phyloP scores from a whole-genome alignment of 768 basidiomycete genomes.

The Russula sp. region DNA sequence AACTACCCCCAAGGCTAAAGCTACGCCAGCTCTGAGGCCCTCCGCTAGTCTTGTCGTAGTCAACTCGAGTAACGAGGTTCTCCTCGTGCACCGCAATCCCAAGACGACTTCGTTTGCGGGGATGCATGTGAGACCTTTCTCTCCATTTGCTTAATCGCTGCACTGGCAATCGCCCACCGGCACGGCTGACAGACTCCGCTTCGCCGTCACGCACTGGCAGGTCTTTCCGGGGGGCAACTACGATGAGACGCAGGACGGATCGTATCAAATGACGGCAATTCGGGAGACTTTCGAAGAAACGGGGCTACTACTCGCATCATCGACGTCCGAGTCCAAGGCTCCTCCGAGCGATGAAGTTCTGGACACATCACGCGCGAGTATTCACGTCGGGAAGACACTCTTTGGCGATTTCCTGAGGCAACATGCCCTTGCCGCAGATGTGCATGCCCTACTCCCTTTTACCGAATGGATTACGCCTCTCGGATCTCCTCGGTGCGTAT shows the following conservation, averaged over 20 bases:
- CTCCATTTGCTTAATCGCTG: not conserved
- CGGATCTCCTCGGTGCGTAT: conserved; percentile 43
- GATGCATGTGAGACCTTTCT: conserved; percentile 46
- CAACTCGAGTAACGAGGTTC: conserved; percentile 58
- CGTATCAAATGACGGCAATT: conserved; percentile 56
- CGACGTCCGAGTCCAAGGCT: conserved; percentile 8
- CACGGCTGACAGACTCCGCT: not conserved
- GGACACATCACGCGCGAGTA: conserved; percentile 48
- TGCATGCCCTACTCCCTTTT: conserved; percentile 52
- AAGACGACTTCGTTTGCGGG: conserved; percentile 59
- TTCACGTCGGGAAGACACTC: conserved; percentile 46
- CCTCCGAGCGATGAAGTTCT: conserved; percentile 36
- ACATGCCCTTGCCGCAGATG: conserved; percentile 41
- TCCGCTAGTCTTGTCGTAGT: conserved; percentile 66
- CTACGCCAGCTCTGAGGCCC: conserved; percentile 40
- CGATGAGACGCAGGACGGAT: conserved; percentile 53
- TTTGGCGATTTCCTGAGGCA: conserved; percentile 51
- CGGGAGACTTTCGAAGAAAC: conserved; percentile 77
- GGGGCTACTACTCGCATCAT: conserved; percentile 55
- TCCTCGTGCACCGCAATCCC: conserved; percentile 66
- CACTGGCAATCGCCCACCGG: not conserved
- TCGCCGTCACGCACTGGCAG: conserved; percentile 33
- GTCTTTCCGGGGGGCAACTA: conserved; percentile 75
- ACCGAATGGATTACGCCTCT: conserved; percentile 72
- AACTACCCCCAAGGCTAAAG: conserved; percentile 6